phyloP scores from a whole-genome alignment of 352 stramenopile genomes.

The Aphanomyces stellatus region DNA sequence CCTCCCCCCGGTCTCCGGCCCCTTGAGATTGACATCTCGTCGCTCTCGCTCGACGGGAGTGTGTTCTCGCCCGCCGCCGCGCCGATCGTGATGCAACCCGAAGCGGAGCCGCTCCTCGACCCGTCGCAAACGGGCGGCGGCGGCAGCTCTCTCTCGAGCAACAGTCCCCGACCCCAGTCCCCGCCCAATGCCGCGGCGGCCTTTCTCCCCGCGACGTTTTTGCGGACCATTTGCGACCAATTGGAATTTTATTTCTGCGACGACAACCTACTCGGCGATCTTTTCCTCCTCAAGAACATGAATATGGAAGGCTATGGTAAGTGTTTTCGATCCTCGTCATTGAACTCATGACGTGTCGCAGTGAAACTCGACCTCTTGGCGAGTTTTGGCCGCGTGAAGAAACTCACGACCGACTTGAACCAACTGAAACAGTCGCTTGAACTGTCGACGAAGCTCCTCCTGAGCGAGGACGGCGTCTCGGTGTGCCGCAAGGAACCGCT shows the following conservation, averaged over 20 bases:
- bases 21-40: constrained; percentile 12
- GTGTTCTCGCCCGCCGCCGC: background rate
- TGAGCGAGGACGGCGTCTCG: constrained; percentile 76
- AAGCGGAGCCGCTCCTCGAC: constrained; percentile 4
- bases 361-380: constrained; percentile 78
- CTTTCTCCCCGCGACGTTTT: constrained; percentile 59
- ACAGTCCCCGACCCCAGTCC: background rate
- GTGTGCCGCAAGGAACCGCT: constrained; percentile 81
- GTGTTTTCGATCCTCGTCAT: constrained; percentile 19
- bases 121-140: background rate
- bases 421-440: constrained; percentile 76
- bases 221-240: constrained; percentile 81
- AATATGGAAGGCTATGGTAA: constrained; percentile 77
- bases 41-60: background rate
- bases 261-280: constrained; percentile 75
- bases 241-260: constrained; percentile 86
- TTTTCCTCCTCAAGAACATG: constrained; percentile 86
- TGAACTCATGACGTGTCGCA: constrained; percentile 13
- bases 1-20: background rate
- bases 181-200: background rate
- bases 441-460: constrained; percentile 74
- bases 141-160: background rate
- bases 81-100: background rate
- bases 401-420: constrained; percentile 75
- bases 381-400: constrained; percentile 80